Evolutionary conservation across 1,284 basidiomycete genomes (phyloP), one percentile per base, ranked within the genome.

Genomic region (Sanghuangporus baumii): DNA sequence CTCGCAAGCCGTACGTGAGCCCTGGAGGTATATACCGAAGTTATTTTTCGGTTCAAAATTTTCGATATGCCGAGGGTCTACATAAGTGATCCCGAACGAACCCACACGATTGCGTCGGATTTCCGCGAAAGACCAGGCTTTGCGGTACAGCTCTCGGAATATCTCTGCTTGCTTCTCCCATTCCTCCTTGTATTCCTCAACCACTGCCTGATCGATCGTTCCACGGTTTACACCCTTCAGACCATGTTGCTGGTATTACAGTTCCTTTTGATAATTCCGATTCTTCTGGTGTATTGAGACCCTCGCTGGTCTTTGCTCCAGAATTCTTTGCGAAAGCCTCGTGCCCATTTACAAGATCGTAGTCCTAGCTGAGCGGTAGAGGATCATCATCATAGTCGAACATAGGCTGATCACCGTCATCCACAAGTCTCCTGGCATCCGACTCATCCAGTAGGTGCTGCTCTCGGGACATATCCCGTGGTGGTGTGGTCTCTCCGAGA

Each of bases 171-270:
- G 23, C 23, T 23, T 23, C 23, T 23, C 23, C 23, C 23, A 23
- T 23, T 23, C 23, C 23, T 23, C 23, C 23, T 23, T 23, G 23
- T 23, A 23, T 23, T 23, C 23, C 23, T 23, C 23, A 23, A 23
- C 23, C 23, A 23, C 23, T 23, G 23, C 23, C 23, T 23, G 1
- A 23, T 23, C 23, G 1, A 23, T 23, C 23, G 23, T 23, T 23
- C 23, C 23, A 23, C 23, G 23, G 23, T 23, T 23, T 23, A 1
- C 23, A 23, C 23, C 23, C 23, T 23, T 23, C 23, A 20, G 62
- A 59, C 51, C 60, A 57, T 26, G 62, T 47, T 36, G 55, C 57
- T 18, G 57, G 62, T 9, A 62, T 43, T 16, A 63, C 52, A 6
- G 54, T 63, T 31, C 38, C 57, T 14, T 37, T 48, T 7, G n/a